Percentiles rank a stretch among this genome's conserved stretches.
phyloP scores from a whole-genome alignment of 1,284 basidiomycete genomes.

The Cryptococcus sp. region DNA sequence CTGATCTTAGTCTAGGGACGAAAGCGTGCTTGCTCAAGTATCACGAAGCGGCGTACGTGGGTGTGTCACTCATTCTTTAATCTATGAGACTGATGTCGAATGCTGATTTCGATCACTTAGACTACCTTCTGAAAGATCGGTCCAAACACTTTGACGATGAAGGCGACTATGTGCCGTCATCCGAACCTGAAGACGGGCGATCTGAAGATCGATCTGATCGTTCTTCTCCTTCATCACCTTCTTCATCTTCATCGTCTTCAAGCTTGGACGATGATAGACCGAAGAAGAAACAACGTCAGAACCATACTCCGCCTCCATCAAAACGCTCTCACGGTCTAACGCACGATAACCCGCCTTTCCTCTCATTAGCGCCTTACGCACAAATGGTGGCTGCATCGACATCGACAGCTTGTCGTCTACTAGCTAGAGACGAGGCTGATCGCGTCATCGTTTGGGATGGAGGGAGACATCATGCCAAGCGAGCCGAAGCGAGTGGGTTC shows the following conservation, averaged over 20 bases:
- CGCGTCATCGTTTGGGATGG: slow-evolving; percentile 82
- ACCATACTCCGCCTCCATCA: neutral
- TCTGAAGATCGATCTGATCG: slow-evolving; percentile 4
- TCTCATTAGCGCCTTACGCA: slow-evolving; percentile 68
- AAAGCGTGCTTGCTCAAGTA: slow-evolving; percentile 48
- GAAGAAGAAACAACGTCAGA: slow-evolving; percentile 1
- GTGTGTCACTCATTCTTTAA: slow-evolving; percentile 24
- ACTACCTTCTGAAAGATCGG: slow-evolving; percentile 18
- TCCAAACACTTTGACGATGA: slow-evolving; percentile 1
- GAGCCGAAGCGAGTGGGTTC: slow-evolving; percentile 78
- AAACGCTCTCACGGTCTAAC: slow-evolving; percentile 17
- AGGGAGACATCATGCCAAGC: slow-evolving; percentile 58
- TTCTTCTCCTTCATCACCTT: slow-evolving; percentile 1
- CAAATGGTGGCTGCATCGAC: slow-evolving; percentile 73
- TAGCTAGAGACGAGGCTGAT: slow-evolving; percentile 60
- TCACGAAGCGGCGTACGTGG: slow-evolving; percentile 53
- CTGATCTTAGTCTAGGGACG: slow-evolving; percentile 31
- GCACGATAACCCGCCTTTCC: slow-evolving; percentile 81
- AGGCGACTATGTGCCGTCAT: slow-evolving; percentile 7
- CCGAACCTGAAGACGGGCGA: slow-evolving; percentile 35
- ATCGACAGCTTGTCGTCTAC: slow-evolving; percentile 66
- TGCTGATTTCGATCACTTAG: slow-evolving; percentile 3
- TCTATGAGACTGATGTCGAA: neutral
- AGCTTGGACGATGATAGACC: neutral
- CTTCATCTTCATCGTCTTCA: slow-evolving; percentile 50